Evolutionary conservation across 768 basidiomycete species (phyloP), one percentile per base, ranked within the genome.

Genomic region (Hygrocybe punicea): DNA sequence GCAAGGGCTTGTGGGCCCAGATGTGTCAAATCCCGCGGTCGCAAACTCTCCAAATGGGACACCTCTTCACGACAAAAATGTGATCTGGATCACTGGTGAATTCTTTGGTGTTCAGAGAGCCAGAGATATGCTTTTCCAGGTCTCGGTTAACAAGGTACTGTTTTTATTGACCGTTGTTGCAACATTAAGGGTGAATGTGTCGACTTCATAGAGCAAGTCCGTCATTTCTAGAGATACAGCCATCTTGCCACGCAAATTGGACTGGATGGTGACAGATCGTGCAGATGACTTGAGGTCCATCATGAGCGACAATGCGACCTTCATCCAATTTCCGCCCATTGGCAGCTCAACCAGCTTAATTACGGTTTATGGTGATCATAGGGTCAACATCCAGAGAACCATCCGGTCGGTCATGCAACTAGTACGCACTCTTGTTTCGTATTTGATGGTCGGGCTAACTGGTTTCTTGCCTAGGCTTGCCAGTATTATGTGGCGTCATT

Each of bases 221-320:
- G 84, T 97, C 57, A 86, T 97, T 56, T 95, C 96, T 7, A 79
- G 93, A 58, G 95, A 99, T 69, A 93, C 92, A 14, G 91, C 93
- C 5, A 89, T 98, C 55, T 81, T 97, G 21, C 96, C 96, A 56
- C 88, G 96, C 60, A 99, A 99, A 71, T 80, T 99, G 59, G 96
- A 99, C 66, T 98, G 96, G 95, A 89, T 99, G 84, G 84, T 97
- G 54, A 91, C 90, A n/a, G 93, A 99, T 71, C 86, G 91, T n/a
- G 78, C 89, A 10, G 95, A 98, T 25, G 96, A 98, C 60, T 77
- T 99, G 66, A 93, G 87, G 72, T 80, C 85, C 4, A 83, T 94
- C 68, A 98, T 97, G 94, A 85, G 83, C 63, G 96, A 99, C 76
- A 98, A 98, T 61, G 93, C 92, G 6, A 96, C 95, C 4, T 98